phyloP scores from a whole-genome alignment of 768 basidiomycete genomes.

The Russula compacta region DNA sequence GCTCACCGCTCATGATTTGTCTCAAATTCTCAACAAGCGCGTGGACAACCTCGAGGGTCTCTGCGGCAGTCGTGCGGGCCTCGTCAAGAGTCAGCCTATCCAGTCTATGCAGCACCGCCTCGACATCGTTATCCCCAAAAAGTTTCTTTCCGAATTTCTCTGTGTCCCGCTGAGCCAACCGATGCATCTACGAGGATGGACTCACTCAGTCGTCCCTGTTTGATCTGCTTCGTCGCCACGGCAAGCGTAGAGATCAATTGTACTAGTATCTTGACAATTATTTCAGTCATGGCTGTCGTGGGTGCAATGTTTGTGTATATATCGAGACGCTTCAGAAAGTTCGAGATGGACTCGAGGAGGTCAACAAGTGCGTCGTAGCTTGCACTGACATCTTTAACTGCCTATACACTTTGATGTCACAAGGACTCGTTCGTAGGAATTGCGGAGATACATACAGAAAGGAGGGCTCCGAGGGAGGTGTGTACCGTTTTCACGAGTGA shows the following conservation, averaged over 20 bases:
- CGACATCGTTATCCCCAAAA: no score
- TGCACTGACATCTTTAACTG: not conserved
- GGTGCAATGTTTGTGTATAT: not conserved
- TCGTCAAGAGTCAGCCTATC: not conserved
- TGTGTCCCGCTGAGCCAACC: no score
- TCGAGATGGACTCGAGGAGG: not conserved
- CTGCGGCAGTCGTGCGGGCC: not conserved
- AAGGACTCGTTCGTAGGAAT: not conserved
- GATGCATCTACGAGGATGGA: no score
- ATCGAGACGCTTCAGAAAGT: not conserved
- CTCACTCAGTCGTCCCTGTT: no score
- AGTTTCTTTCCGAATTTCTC: no score
- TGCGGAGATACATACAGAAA: not conserved
- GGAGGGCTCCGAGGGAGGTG: not conserved
- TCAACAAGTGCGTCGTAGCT: not conserved
- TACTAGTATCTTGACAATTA: not conserved
- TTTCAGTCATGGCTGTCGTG: not conserved
- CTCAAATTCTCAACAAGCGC: not conserved
- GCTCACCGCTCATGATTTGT: not conserved
- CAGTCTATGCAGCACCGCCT: no score
- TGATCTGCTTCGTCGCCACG: no score
- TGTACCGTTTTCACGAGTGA: not conserved
- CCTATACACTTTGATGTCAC: not conserved
- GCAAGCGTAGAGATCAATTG: no score
- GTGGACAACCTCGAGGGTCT: not conserved